Conservation (phyloP, 331 rosid genomes). For the Arachis monticola region DNA sequence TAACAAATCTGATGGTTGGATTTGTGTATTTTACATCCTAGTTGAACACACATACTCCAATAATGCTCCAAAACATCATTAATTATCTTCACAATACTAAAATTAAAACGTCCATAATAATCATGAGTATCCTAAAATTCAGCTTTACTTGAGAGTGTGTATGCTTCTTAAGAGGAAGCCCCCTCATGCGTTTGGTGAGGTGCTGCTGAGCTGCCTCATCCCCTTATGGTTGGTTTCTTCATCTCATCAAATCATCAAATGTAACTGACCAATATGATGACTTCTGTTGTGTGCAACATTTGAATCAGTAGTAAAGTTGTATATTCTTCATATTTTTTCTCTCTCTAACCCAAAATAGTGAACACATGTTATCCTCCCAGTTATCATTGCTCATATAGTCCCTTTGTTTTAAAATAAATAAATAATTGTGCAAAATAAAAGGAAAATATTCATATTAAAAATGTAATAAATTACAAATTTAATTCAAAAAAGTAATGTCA, state of each 20-base stretch:
- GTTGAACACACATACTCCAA: too few relatives aligned
- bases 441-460: too few relatives aligned
- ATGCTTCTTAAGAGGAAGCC: slow-evolving; percentile 6
- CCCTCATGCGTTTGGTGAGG: slow-evolving; percentile 39
- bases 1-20: too few relatives aligned
- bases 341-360: not conserved
- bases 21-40: too few relatives aligned
- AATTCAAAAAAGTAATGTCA: too few relatives aligned
- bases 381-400: not conserved
- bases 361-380: not conserved
- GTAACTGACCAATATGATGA: slow-evolving; percentile 5
- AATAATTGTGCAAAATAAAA: too few relatives aligned
- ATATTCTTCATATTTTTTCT: not conserved
- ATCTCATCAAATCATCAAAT: slow-evolving; percentile 11
- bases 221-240: not conserved
- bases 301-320: slow-evolving; percentile 6
- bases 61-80: too few relatives aligned
- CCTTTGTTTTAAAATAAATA: too few relatives aligned
- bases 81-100: too few relatives aligned
- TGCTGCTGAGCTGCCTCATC: not conserved
- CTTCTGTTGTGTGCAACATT: not conserved
- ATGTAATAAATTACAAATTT: too few relatives aligned
- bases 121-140: too few relatives aligned
- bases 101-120: too few relatives aligned
- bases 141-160: not conserved